phyloP scores from a whole-genome alignment of 2,329 filamentous ascomycete species.

The Colletotrichum tropicicola region DNA sequence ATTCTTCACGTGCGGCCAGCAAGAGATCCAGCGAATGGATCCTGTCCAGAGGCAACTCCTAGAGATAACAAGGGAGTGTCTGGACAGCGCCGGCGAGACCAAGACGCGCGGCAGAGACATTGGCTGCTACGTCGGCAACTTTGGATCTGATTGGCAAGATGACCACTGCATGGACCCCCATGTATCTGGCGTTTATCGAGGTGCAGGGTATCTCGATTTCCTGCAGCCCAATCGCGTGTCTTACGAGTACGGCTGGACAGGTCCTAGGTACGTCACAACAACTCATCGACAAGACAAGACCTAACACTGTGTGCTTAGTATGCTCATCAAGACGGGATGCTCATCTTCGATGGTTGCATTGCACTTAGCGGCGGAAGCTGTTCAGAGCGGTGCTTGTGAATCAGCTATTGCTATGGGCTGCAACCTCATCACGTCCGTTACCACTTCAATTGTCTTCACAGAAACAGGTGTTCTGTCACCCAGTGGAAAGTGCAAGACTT shows the following conservation, averaged over 20 bases:
- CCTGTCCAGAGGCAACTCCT: conserved; percentile 39
- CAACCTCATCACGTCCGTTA: conserved; percentile 39
- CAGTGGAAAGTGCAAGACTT: conserved; percentile 39
- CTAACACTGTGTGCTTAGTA: conserved; percentile 28
- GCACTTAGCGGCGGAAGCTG: conserved; percentile 40
- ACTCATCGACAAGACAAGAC: too few relatives aligned
- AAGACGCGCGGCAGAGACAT: conserved; percentile 36
- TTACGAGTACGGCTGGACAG: conserved; percentile 43
- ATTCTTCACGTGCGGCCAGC: conserved; percentile 40
- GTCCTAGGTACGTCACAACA: conserved; percentile 37
- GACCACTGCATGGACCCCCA: conserved; percentile 20
- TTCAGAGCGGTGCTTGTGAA: conserved; percentile 37
- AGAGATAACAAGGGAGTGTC: conserved; percentile 39
- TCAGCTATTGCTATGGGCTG: conserved; percentile 42
- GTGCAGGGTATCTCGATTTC: conserved; percentile 31
- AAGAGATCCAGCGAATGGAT: conserved; percentile 40
- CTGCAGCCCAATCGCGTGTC: conserved; percentile 41
- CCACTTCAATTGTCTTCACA: conserved; percentile 28
- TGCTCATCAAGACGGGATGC: conserved; percentile 46
- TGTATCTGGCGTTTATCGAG: conserved; percentile 30
- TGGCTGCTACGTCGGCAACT: conserved; percentile 40
- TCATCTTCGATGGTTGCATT: conserved; percentile 42
- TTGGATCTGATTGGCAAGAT: conserved; percentile 39
- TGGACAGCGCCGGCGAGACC: conserved; percentile 40
- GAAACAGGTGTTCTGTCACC: conserved; percentile 39